phyloP scores from a whole-genome alignment of 2,329 filamentous ascomycete genomes.

The Hypoxylon sp. region DNA sequence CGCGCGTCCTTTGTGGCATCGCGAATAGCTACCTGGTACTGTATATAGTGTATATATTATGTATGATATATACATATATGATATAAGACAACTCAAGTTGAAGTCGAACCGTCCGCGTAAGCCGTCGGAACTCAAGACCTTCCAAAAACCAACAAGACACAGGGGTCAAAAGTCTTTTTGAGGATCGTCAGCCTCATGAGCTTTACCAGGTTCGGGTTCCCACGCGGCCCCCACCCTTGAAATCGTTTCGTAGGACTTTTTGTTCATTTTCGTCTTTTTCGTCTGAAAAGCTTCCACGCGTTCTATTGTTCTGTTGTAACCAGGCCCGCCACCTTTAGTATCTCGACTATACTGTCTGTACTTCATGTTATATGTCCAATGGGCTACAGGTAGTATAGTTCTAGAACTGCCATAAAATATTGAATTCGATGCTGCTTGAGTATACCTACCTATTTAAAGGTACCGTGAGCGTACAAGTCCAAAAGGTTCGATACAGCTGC shows the following conservation, averaged over 20 bases:
- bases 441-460: neutral
- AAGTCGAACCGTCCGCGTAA: too few species aligned
- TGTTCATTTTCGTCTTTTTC: neutral
- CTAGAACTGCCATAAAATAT: too few species aligned
- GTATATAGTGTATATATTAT: too few species aligned
- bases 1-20: too few species aligned
- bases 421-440: neutral
- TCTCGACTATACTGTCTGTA: neutral
- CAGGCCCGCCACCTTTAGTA: too few species aligned
- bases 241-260: conserved; percentile 12
- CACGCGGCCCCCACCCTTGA: conserved; percentile 18
- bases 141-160: neutral
- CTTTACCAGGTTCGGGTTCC: conserved; percentile 23
- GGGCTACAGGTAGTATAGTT: too few species aligned
- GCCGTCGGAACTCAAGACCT: too few species aligned
- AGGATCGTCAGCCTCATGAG: conserved; percentile 33
- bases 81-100: too few species aligned
- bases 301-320: conserved; percentile 7
- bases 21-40: too few species aligned
- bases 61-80: too few species aligned
- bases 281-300: conserved; percentile 16
- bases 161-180: conserved; percentile 19
- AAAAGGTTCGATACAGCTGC: neutral
- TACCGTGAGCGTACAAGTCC: too few species aligned
- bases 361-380: too few species aligned